Evolutionary conservation across 257 asterid genomes (phyloP), one percentile per base, ranked within the genome.

Genomic region (Henckelia pumila): DNA sequence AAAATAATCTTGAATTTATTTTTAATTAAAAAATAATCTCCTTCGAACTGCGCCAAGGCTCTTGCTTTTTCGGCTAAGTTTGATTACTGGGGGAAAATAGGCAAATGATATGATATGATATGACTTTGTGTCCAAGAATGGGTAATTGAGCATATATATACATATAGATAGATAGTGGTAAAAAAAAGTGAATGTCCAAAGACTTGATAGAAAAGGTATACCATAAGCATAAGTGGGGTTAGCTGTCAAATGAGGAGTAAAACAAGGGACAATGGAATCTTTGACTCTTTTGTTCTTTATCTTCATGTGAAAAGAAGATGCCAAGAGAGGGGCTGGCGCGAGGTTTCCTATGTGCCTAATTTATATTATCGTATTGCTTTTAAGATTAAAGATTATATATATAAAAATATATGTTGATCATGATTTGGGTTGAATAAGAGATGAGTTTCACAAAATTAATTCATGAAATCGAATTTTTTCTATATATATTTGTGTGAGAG

Each of bases 231-330:
- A 68, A 77, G 79, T 66, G 75, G 78, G 81, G 64, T 56, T 75
- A 79, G 88, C 79, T 89, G 87, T 83, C 85, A 68, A 65, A 50
- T 58, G 78, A 76, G 52, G 89, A 81, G 89, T 81, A 78, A 73
- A 81, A 77, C 84, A 63, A 78, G 64, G 76, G 86, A 71, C 71
- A 81, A 84, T 17, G 80, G 94, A 82, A 84, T 86, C 87, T 87
- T 73, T 79, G 91, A 80, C 85, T 75, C 77, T 66, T 82, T 75
- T 70, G 70, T 73, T 85, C 76, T 67, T 75, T 76, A 69, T 56
- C 63, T 61, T 7, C 21, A 58, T 23, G 59, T 24, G 58, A 59
- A 52, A 29, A 59, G 11, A 55, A 73, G 79, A 73, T 73, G 82
- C 79, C 76, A 61, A 73, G 50, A 56, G 62, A 64, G 73, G 32